phyloP scores from a whole-genome alignment of 495 filamentous ascomycete genomes.

The Tuber melanosporum region DNA sequence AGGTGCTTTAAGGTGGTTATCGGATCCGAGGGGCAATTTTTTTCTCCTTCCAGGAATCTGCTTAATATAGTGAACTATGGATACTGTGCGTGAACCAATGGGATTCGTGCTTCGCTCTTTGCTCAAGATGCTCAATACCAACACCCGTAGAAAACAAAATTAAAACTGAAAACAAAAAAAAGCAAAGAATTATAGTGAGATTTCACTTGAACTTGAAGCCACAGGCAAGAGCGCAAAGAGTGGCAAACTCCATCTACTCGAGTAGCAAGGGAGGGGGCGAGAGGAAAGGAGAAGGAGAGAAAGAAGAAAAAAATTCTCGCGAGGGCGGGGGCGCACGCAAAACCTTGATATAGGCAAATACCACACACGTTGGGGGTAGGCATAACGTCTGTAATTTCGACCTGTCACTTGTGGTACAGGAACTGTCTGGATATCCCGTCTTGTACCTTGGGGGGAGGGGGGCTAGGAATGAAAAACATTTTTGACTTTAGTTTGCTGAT shows the following conservation, averaged over 20 bases:
- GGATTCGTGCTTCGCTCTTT: neutral
- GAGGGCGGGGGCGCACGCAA: neutral
- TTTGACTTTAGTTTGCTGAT: neutral
- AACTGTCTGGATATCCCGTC: neutral
- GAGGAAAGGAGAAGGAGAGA: neutral
- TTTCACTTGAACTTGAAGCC: neutral
- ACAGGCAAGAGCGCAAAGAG: neutral
- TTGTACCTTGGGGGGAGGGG: neutral
- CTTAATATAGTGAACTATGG: neutral
- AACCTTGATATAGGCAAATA: neutral
- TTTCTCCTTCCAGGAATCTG: neutral
- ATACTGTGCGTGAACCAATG: neutral
- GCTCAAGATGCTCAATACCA: neutral
- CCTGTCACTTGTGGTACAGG: neutral
- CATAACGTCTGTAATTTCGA: neutral
- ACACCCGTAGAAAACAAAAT: neutral
- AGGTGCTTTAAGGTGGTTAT: neutral
- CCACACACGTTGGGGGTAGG: neutral
- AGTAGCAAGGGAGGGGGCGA: neutral
- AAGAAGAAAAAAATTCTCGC: neutral
- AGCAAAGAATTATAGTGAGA: neutral
- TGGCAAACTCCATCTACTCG: no score
- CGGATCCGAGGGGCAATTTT: neutral
- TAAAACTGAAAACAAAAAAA: neutral
- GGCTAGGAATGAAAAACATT: neutral